Evolutionary conservation across 2,329 filamentous ascomycete species (phyloP).

Genomic region (Fusarium sp.): DNA sequence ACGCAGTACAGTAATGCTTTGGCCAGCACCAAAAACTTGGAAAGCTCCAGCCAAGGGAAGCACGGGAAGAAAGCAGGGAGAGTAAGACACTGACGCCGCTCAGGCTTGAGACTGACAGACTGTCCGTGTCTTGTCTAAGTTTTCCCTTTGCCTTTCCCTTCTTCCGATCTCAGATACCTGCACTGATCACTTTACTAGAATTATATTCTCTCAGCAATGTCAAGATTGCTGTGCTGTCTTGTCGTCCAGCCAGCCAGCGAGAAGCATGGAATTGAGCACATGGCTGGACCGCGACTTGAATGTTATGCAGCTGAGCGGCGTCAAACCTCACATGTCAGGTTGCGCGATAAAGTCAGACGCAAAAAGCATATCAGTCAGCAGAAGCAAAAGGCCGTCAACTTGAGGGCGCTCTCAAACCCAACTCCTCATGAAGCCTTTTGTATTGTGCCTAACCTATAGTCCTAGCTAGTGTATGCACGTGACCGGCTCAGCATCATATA

Average conservation of each 20-base stretch:
- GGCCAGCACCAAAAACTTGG: not conserved
- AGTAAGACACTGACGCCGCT: slow-evolving; percentile 16
- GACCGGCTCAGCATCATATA: slow-evolving; percentile 15
- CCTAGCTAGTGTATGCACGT: fast-evolving
- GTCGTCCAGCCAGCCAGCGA: slow-evolving; percentile 31
- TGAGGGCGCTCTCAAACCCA: not conserved
- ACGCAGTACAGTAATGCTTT: not conserved
- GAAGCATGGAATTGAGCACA: slow-evolving; percentile 8
- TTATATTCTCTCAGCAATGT: not conserved
- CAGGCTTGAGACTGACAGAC: not conserved
- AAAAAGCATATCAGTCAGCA: not conserved
- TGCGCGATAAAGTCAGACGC: not conserved
- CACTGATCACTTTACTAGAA: not conserved
- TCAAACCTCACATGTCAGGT: not conserved
- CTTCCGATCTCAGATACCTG: not conserved
- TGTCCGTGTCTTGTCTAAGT: not conserved
- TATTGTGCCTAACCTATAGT: not conserved
- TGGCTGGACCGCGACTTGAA: not conserved
- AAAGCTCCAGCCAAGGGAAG: not conserved
- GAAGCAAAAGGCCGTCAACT: not conserved
- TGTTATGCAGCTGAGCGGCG: slow-evolving; percentile 1
- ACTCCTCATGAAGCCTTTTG: no score
- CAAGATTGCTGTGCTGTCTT: not conserved
- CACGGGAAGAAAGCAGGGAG: slow-evolving; percentile 22
- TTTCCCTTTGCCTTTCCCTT: not conserved